Percentiles rank a stretch among this genome's conserved stretches.
Conservation (phyloP, 495 filamentous ascomycete species). For the Lasiosphaeriaceae sp. region DNA sequence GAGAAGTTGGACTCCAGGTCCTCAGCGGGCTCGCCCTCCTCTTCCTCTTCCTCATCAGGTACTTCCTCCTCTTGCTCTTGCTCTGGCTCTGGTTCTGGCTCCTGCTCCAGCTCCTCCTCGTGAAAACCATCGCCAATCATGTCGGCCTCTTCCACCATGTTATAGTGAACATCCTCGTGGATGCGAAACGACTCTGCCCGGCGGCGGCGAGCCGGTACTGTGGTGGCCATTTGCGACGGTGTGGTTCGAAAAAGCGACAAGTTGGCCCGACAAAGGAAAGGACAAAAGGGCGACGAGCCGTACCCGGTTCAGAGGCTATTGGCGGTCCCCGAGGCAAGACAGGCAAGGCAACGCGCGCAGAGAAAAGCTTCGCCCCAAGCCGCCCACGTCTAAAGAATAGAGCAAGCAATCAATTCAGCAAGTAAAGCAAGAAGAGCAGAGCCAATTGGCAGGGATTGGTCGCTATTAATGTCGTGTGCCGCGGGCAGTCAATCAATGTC, state of each 20-base stretch:
- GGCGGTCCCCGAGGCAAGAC: not conserved
- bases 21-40: slow-evolving; percentile 28
- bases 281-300: not conserved
- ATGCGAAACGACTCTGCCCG: slow-evolving; percentile 34
- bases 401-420: not conserved
- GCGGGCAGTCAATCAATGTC: not conserved
- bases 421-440: not conserved
- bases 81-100: not conserved
- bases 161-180: slow-evolving; percentile 30
- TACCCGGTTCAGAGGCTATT: slow-evolving; percentile 6
- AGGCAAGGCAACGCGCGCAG: no score
- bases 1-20: slow-evolving; percentile 46
- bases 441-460: slow-evolving; percentile 11
- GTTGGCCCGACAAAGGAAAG: slow-evolving; percentile 3
- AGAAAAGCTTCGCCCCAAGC: not conserved
- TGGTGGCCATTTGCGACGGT: slow-evolving; percentile 19
- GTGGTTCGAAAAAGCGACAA: not conserved
- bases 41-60: slow-evolving; percentile 28
- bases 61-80: slow-evolving; percentile 17
- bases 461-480: slow-evolving; percentile 4
- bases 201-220: slow-evolving; percentile 13
- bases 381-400: not conserved
- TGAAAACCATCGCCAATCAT: slow-evolving; percentile 31
- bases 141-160: slow-evolving; percentile 33
- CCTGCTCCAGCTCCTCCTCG: slow-evolving; percentile 12